phyloP scores from a whole-genome alignment of 1,284 basidiomycete genomes.

The Moesziomyces aphidis region DNA sequence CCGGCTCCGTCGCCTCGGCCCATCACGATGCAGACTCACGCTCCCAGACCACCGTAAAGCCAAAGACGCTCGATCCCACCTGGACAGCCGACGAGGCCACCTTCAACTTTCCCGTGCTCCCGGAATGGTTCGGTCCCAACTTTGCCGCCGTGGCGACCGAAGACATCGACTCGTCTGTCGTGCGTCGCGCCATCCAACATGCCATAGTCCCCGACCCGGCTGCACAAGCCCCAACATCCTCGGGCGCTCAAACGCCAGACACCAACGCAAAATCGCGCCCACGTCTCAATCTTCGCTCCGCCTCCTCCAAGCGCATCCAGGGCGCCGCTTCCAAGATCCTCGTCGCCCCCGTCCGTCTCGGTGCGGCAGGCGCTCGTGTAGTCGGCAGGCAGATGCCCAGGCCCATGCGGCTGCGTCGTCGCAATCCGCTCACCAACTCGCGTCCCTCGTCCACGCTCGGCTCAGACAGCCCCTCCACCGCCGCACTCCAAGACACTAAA shows the following conservation, averaged over 20 bases:
- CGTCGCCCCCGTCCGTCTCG: constrained; percentile 50
- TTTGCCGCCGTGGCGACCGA: constrained; percentile 68
- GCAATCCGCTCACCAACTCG: background rate
- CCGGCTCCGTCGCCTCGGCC: constrained; percentile 38
- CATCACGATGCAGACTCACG: constrained; percentile 70
- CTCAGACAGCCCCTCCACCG: constrained; percentile 5
- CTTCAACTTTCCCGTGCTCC: constrained; percentile 47
- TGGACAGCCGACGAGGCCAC: constrained; percentile 71
- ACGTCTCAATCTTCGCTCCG: constrained; percentile 28
- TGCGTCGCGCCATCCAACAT: constrained; percentile 31
- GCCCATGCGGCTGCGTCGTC: constrained; percentile 49
- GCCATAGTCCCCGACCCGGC: constrained; percentile 1
- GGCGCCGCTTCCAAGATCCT: constrained; percentile 51
- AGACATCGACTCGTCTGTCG: constrained; percentile 29
- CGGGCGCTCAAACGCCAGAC: constrained; percentile 2
- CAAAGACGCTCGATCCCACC: constrained; percentile 80
- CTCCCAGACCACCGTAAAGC: constrained; percentile 82
- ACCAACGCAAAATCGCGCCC: constrained; percentile 19
- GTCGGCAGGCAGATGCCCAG: constrained; percentile 52
- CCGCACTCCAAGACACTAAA: constrained; percentile 7
- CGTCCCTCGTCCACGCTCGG: constrained; percentile 11
- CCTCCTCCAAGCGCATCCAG: constrained; percentile 40
- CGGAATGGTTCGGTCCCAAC: constrained; percentile 70
- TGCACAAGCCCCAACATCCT: background rate
- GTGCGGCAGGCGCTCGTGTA: constrained; percentile 55